Base-by-base conservation (phyloP, 169 alveolate genomes). In the Neospora caninum region DNA sequence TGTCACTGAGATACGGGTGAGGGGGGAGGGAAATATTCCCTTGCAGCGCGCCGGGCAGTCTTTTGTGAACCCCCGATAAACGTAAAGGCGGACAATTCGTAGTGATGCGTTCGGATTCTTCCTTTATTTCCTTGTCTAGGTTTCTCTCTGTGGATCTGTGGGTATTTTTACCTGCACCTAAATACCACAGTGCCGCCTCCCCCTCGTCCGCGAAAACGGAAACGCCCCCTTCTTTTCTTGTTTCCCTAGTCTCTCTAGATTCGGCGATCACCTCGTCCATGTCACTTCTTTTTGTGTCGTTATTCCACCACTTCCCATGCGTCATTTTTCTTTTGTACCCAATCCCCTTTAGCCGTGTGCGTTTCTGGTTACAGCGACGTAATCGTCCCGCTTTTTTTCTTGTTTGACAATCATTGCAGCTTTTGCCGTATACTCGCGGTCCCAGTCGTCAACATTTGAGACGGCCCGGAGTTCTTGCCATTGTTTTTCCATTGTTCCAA, bases 11-110 rank as follows among this genome's bases (percentile, higher is more conserved):
- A 78, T 18, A 78, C 22, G 86, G n/a, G 86, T 78, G 43, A 20
- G 86, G 86, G 86, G 86, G 58, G 58, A 49, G 58, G 45, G 86
- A 78, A 78, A 78, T 78, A n/a, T 78, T 78, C 86, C 86, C 86
- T 6, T 78, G 25, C 86, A n/a, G 86, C 86, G 86, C 42, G 86
- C 86, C 86, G 1, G 45, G 49, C 39, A 78, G 31, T 22, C 20
- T 64, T 27, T 64, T 64, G 20, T 13, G 73, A 64, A 22, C 73
- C 20, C 73, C n/a, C 73, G 73, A 64, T 64, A 64, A 64, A 16
- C 73, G 31, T 22, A 6, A 64, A 16, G 73, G 73, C n/a, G 4
- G 73, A 29, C 4, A 64, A 22, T 64, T 64, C 20, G 25, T 27
- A 22, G 31, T 10, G 42, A 78, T 16, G 86, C 42, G 86, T 13